These are phyloP conservation scores for Clathrospora elynae DNA, from an alignment of 2,329 filamentous ascomycete species.

Conservation along the genomic window DNA sequence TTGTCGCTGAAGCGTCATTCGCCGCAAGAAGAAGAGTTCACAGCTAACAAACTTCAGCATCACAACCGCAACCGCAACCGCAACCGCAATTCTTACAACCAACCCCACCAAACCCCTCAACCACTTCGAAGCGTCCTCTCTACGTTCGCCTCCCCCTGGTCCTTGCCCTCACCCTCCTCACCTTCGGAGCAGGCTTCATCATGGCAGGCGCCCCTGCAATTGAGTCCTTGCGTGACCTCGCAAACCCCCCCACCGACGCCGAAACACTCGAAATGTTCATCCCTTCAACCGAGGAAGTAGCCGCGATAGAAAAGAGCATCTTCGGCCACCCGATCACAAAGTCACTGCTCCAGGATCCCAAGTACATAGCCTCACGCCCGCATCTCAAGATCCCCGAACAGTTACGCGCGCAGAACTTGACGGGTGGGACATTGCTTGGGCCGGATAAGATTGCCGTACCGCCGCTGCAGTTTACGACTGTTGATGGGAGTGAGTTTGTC, in stretches of 20 bases:
- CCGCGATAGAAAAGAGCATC: constrained; percentile 73
- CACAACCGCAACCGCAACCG: constrained; percentile 18
- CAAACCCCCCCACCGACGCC: constrained; percentile 67
- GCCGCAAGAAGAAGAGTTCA: not conserved
- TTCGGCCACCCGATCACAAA: constrained; percentile 73
- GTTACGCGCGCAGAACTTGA: constrained; percentile 76
- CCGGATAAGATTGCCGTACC: constrained; percentile 78
- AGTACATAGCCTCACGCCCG: constrained; percentile 77
- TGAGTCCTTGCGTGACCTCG: constrained; percentile 55
- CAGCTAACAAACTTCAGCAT: constrained; percentile 11
- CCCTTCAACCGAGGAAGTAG: constrained; percentile 57
- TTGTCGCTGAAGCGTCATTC: no score
- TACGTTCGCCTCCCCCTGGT: constrained; percentile 50
- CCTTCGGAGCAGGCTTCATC: constrained; percentile 60
- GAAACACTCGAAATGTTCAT: constrained; percentile 73
- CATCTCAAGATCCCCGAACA: constrained; percentile 81
- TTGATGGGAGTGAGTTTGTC: constrained; percentile 61
- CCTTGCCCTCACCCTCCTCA: constrained; percentile 55
- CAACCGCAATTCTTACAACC: constrained; percentile 6
- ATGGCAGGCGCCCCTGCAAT: constrained; percentile 62
- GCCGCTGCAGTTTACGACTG: constrained; percentile 70
- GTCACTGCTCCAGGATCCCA: constrained; percentile 68
- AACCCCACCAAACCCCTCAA: constrained; percentile 1
- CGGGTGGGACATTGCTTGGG: constrained; percentile 77
- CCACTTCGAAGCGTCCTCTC: constrained; percentile 25